Evolutionary conservation across 768 basidiomycete species (phyloP).

Genomic region (Rhodotorula diobovata): DNA sequence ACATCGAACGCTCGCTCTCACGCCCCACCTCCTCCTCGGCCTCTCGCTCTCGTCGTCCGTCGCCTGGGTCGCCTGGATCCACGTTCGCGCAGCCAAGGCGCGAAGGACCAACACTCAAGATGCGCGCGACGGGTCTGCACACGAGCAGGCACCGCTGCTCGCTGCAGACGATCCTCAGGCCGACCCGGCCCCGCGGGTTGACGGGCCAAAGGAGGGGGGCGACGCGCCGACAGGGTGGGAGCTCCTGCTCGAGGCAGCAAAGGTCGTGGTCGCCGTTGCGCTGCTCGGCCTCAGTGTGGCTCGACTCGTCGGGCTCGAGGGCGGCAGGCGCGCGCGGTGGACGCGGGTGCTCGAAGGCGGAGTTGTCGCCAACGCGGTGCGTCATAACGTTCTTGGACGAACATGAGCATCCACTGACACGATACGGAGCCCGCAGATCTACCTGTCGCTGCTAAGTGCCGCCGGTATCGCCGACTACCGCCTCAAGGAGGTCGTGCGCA

Average conservation of each 20-base stretch:
- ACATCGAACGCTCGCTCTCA: neutral
- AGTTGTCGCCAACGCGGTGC: neutral
- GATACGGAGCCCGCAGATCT: neutral
- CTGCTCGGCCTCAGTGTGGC: neutral
- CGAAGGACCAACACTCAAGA: neutral
- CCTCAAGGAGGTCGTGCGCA: neutral
- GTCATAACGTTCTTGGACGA: neutral
- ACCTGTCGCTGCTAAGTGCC: constrained; percentile 2
- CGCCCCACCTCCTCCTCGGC: constrained; percentile 7
- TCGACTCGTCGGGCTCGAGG: neutral
- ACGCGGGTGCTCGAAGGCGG: constrained; percentile 18
- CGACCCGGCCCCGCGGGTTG: neutral
- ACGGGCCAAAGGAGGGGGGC: neutral
- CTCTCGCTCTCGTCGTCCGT: neutral
- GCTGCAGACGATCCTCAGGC: no score
- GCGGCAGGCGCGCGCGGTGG: constrained; percentile 8
- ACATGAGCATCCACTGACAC: neutral
- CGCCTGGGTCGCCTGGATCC: constrained; percentile 2
- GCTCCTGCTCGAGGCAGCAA: neutral
- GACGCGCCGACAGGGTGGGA: constrained; percentile 2
- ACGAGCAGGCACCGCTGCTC: neutral
- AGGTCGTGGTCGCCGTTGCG: neutral
- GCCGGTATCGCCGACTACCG: neutral
- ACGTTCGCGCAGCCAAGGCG: neutral
- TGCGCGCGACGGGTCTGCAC: neutral